These are phyloP conservation scores for Penicillium brevicompactum DNA, from an alignment of 2,329 filamentous ascomycete genomes.

Conservation along the genomic window DNA sequence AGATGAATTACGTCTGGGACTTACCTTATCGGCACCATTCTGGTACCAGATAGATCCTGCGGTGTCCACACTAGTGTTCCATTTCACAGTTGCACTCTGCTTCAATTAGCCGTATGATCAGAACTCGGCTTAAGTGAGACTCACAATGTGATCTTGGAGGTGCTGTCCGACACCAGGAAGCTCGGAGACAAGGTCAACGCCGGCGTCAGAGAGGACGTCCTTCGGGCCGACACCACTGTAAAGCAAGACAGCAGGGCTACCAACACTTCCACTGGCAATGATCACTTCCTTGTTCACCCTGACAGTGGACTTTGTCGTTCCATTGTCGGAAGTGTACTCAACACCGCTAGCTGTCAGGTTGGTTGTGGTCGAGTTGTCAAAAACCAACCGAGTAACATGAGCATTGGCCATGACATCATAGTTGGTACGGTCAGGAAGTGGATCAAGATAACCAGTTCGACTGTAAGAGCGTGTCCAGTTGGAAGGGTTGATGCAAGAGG, in stretches of 20 bases:
- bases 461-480: constrained; percentile 42
- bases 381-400: constrained; percentile 34
- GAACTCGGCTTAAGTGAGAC: neutral
- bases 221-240: constrained; percentile 62
- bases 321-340: constrained; percentile 34
- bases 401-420: constrained; percentile 37
- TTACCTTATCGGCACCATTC: constrained; percentile 28
- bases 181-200: constrained; percentile 49
- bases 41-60: constrained; percentile 34
- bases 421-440: constrained; percentile 32
- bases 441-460: constrained; percentile 38
- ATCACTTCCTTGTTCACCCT: constrained; percentile 33
- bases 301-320: constrained; percentile 26
- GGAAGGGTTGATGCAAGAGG: constrained; percentile 36
- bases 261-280: constrained; percentile 54
- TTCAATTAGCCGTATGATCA: constrained; percentile 5
- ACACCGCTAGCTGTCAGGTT: constrained; percentile 35
- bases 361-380: constrained; percentile 27
- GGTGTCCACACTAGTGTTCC: constrained; percentile 29
- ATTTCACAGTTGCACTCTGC: constrained; percentile 35
- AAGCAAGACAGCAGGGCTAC: constrained; percentile 61
- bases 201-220: constrained; percentile 46
- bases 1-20: neutral
- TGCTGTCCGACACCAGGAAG: constrained; percentile 54
- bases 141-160: constrained; percentile 52